Evolutionary conservation across 2,329 filamentous ascomycete genomes (phyloP).

Genomic region (Fusarium sp.): DNA sequence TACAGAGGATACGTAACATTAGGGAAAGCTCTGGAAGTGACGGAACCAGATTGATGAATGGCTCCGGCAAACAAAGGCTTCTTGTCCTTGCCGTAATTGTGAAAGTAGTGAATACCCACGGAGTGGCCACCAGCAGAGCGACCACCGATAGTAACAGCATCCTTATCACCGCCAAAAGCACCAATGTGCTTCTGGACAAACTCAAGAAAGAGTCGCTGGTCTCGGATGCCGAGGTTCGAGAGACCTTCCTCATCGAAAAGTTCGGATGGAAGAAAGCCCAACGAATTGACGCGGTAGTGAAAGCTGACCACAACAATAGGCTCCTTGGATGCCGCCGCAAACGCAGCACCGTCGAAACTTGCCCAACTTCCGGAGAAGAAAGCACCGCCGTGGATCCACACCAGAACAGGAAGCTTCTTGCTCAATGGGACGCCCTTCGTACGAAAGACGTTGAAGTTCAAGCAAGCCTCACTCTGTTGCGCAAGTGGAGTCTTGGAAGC

Average conservation of each 20-base stretch:
- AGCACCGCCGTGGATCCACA: conserved; percentile 56
- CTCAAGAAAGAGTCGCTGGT: conserved; percentile 63
- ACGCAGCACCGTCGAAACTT: conserved; percentile 53
- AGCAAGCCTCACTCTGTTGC: conserved; percentile 51
- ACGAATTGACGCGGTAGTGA: conserved; percentile 55
- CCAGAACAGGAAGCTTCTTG: conserved; percentile 53
- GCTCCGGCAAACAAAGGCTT: conserved; percentile 51
- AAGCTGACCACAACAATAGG: conserved; percentile 58
- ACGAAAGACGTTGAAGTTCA: conserved; percentile 57
- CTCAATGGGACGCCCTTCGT: conserved; percentile 49
- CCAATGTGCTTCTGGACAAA: conserved; percentile 66
- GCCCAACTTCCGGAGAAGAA: conserved; percentile 51
- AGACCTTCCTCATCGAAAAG: conserved; percentile 51
- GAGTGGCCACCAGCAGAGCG: conserved; percentile 63
- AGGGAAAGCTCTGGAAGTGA: conserved; percentile 53
- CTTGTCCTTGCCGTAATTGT: conserved; percentile 50
- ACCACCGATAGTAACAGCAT: conserved; percentile 65
- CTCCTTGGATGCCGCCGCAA: conserved; percentile 49
- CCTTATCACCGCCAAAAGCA: conserved; percentile 64
- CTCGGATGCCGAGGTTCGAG: conserved; percentile 65
- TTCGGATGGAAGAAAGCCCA: conserved; percentile 59
- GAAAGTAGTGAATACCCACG: conserved; percentile 54
- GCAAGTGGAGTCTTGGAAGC: conserved; percentile 22
- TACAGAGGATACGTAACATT: conserved; percentile 51
- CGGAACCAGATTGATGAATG: conserved; percentile 54